A percentile compares a stretch with the other conserved stretches of the same genome.
Evolutionary conservation across 1,284 basidiomycete species (phyloP).

Genomic region (Mixia osmundae): DNA sequence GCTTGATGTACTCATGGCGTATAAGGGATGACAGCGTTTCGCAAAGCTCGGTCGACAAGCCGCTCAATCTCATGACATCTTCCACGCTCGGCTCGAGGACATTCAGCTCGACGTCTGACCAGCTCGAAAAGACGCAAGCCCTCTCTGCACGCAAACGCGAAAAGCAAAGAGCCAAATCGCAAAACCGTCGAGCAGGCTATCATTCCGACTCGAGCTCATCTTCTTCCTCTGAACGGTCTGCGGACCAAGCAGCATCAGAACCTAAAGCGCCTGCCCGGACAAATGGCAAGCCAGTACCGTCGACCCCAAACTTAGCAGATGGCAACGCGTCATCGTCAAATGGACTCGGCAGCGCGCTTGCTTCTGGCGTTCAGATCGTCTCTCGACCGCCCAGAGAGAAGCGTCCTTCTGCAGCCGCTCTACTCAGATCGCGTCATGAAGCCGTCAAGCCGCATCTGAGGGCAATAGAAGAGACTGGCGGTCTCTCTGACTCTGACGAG

Average conservation of each 20-base stretch:
- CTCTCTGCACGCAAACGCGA: conserved; percentile 5
- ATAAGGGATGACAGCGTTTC: conserved; percentile 1
- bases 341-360: too few species aligned
- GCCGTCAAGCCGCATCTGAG: conserved; percentile 1
- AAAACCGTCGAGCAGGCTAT: conserved; percentile 4
- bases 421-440: too few species aligned
- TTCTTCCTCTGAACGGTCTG: too few species aligned
- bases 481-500: neutral
- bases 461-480: conserved; percentile 1
- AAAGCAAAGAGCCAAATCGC: conserved; percentile 1
- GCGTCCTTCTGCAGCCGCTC: neutral
- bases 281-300: neutral
- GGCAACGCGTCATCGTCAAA: neutral
- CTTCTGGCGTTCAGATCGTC: neutral
- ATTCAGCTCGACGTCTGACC: conserved; percentile 6
- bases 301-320: neutral
- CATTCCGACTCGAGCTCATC: conserved; percentile 8
- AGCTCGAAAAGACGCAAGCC: conserved; percentile 5
- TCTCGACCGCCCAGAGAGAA: neutral
- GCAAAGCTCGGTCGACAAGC: conserved; percentile 3
- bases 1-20: neutral
- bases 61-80: conserved; percentile 4
- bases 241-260: neutral
- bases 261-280: neutral
- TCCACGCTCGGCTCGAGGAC: conserved; percentile 8